Evolutionary conservation across 768 basidiomycete species (phyloP).

Genomic region (Gloeopeniophorella convolvens): DNA sequence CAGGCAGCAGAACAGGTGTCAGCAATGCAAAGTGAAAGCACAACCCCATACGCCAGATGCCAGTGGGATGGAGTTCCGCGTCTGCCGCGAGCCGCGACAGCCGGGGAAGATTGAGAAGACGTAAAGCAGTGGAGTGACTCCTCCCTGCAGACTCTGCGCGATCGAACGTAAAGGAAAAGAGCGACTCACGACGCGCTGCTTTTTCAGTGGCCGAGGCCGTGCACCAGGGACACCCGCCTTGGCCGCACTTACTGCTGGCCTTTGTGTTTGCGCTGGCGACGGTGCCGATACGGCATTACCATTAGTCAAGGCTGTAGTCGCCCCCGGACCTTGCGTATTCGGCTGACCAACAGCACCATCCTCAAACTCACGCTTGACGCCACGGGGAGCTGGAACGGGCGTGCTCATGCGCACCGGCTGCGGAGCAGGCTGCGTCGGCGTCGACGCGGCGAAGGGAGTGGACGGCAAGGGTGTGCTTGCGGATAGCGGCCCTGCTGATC

Average conservation of each 20-base stretch:
- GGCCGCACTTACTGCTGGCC: not conserved
- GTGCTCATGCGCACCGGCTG: constrained; percentile 19
- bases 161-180: not conserved
- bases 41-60: not conserved
- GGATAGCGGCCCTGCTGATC: constrained; percentile 1
- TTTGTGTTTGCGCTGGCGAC: not conserved
- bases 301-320: not conserved
- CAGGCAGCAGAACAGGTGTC: not conserved
- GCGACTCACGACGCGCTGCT: constrained; percentile 20
- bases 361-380: constrained; percentile 20
- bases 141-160: not conserved
- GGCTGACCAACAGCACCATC: constrained; percentile 11
- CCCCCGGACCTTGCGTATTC: constrained; percentile 7
- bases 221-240: constrained; percentile 20
- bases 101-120: not conserved
- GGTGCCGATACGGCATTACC: constrained; percentile 2
- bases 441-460: constrained; percentile 3
- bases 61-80: not conserved
- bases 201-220: constrained; percentile 21
- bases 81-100: not conserved
- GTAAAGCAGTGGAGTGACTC: too few relatives aligned
- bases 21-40: not conserved
- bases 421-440: constrained; percentile 3
- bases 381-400: constrained; percentile 14
- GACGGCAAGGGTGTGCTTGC: constrained; percentile 10